Evolutionary conservation across 2,329 filamentous ascomycete genomes (phyloP), one percentile per base, ranked within the genome.

Genomic region (Endoconidiophora polonica): DNA sequence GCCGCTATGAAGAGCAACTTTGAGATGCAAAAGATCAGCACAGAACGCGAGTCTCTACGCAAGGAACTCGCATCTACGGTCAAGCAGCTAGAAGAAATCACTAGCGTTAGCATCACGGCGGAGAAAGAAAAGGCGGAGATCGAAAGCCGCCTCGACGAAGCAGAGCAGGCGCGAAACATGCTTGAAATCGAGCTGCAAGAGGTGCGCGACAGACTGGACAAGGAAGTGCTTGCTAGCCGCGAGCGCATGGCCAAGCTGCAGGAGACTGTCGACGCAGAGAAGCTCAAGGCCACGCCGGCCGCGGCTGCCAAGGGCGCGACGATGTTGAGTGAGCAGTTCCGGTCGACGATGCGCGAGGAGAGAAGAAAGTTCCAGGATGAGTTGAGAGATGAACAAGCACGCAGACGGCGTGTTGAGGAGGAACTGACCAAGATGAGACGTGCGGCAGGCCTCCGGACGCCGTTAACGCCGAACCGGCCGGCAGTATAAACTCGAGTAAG

Each of bases 301-400:
- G 62, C 61, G 14, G 58, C 61, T 2, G 60, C 58, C 5, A 61
- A 62, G 48, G 72, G 72, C 2, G 71, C 72, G 10, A 65, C 65
- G 6, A 66, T 74, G 66, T 63, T 75, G 55, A 75, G 72, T 58
- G 72, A 75, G 62, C 72, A 74, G 61, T 75, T 75, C 62, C 61
- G 72, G 44, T 63, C 67, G 5, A 73, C 70, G 20, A 74, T 75
- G 72, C 68, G 72, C 56, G 71, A 73, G 58, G 72, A 75, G 63
- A 66, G 72, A 55, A 73, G 68, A 65, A 73, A 69, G 61, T 74
- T 73, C 63, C 71, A 74, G 55, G 71, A 74, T 55, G 72, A 73
- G 52, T 58, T 75, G 39, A 66, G 63, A 63, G 69, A 71, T 63
- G 72, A 75, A 55, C 70, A 73, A 58, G 57, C 60, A 52, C 66